Conservation (phyloP, 176 grass and related monocot species). For the Aegilops tauschii region DNA sequence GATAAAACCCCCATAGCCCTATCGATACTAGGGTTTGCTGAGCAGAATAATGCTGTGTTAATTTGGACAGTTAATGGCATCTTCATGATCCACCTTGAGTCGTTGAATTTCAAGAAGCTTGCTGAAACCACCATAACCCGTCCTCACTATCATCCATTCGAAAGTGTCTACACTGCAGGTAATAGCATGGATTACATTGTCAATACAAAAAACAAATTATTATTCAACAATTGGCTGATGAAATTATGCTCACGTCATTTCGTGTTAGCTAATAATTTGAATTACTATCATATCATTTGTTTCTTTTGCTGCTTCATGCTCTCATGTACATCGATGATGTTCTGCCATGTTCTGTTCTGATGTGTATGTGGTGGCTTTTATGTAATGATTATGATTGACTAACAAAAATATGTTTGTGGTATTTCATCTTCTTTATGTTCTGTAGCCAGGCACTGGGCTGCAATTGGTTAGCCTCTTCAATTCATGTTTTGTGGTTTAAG, state of each 20-base stretch:
- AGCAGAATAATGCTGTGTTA: neutral
- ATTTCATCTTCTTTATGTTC: neutral
- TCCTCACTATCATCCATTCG: neutral
- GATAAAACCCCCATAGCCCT: neutral
- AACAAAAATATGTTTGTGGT: neutral
- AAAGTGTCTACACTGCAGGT: neutral
- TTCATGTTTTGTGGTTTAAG: too few relatives aligned
- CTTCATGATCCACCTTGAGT: neutral
- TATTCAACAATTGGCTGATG: neutral
- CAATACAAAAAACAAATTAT: neutral
- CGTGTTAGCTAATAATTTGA: too few relatives aligned
- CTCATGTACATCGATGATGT: neutral
- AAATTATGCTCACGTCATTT: too few relatives aligned
- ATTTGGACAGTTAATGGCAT: neutral
- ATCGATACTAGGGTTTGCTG: neutral
- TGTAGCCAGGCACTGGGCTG: neutral
- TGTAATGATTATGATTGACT: neutral
- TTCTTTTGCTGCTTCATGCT: neutral
- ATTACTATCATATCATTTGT: neutral
- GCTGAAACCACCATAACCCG: too few relatives aligned
- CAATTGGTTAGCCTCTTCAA: too few relatives aligned
- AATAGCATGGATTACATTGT: neutral
- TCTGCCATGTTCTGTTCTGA: neutral
- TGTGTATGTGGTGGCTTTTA: neutral
- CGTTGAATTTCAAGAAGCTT: neutral